Evolutionary conservation across 208 protist species (phyloP), one percentile per base, ranked within the genome.

Genomic region (Tritrichomonas foetus): DNA sequence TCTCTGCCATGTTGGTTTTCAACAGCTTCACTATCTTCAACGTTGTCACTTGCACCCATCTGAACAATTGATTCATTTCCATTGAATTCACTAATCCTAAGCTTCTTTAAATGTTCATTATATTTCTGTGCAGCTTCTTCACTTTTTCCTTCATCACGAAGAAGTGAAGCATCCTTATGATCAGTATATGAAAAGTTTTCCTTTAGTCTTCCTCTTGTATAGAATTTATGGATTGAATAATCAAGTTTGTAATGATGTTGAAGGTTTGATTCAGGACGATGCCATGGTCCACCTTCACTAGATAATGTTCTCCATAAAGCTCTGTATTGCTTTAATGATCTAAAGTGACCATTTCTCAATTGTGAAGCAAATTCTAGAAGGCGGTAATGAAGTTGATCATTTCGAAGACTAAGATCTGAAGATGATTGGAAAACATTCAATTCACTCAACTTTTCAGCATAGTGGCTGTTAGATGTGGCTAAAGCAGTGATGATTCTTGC

Each of bases 131-230:
- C 47, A 2, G 47, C 78, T 47, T 89, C 47, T 27, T n/a, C 16
- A 33, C 14, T 14, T 5, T 57, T 89, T 33, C 78, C 78, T 8
- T 47, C 20, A 89, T 89, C 78, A 39, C 78, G 41, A 16, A 89
- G 11, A 14, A 89, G 20, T 89, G 78, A 89, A 39, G 78, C 78
- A 49, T 89, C 47, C 30, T 89, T 89, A 50, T 89, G 78, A 61
- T 89, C 78, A 39, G 33, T 47, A n/a, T 53, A 89, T 3, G 33
- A 57, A 20, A 33, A 57, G 47, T 89, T 89, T 27, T 47, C 41
- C 2, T n/a, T 57, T 5, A 89, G 20, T 57, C 78, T 89, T 61
- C 78, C 47, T 20, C 78, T 47, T 57, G 20, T 33, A 30, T n/a
- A 33, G 13, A 25, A n/a, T 69, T 16, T 5, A 5, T n/a, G n/a